phyloP scores from a whole-genome alignment of 139 green algal genomes.

The Pseudopediastrum boryanum region DNA sequence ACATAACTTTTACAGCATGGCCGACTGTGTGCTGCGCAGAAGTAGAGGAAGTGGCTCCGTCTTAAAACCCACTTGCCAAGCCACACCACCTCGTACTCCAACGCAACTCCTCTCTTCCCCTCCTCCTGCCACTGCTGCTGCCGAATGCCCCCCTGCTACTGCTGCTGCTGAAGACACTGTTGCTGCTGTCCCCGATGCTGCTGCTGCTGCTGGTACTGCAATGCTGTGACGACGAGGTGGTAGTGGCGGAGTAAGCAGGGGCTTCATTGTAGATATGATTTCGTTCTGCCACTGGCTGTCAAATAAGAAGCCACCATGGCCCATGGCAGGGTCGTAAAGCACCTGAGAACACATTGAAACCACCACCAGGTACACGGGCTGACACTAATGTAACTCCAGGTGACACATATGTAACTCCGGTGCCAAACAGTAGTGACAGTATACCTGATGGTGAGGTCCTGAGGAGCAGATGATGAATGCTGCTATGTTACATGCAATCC shows the following conservation, averaged over 20 bases:
- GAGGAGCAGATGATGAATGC: not conserved
- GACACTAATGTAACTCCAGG: not conserved
- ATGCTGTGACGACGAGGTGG: no score
- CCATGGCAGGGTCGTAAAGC: conserved; percentile 17
- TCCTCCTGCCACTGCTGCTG: conserved; percentile 10
- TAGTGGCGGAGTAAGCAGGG: not conserved
- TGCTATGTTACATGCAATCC: not conserved
- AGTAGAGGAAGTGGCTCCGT: no score
- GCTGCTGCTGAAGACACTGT: not conserved
- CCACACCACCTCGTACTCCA: no score
- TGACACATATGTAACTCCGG: no score
- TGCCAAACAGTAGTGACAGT: no score
- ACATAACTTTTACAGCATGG: no score
- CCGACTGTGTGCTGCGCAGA: no score
- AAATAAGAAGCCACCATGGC: conserved; percentile 16
- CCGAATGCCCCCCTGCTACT: not conserved
- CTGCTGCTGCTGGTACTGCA: no score
- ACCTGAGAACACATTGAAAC: conserved; percentile 16
- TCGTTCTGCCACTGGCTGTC: not conserved
- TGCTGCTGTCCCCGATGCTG: no score
- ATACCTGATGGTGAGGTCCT: not conserved
- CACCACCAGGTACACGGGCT: not conserved
- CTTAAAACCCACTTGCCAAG: no score
- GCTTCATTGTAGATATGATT: conserved; percentile 1
- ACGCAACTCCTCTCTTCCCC: no score